A percentile compares a stretch with the other conserved stretches of the same genome.
Evolutionary conservation across 176 grass and related monocot genomes (phyloP).

Genomic region (Triticum urartu): DNA sequence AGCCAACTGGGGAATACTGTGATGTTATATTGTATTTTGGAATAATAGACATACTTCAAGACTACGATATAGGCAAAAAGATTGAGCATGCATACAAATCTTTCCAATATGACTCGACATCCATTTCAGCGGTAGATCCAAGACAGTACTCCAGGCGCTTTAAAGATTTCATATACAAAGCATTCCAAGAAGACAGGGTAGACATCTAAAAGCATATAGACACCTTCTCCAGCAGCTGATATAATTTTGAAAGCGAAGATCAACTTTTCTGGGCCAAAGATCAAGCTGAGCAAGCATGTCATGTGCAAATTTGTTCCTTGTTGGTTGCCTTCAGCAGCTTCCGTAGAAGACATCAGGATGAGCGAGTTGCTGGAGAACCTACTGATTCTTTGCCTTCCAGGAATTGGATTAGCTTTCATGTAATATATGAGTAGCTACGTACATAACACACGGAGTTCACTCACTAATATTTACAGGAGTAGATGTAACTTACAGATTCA

Average conservation of each 20-base stretch:
- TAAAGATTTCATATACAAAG: conserved; percentile 85
- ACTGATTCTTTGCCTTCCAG: conserved; percentile 6
- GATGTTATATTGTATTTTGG: conserved; percentile 82
- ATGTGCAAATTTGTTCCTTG: conserved; percentile 11
- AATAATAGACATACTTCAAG: conserved; percentile 96
- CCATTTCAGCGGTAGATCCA: conserved; percentile 89
- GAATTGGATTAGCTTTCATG: conserved; percentile 27
- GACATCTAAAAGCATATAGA: conserved; percentile 39
- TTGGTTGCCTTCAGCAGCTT: conserved; percentile 24
- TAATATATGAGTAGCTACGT: conserved; percentile 57
- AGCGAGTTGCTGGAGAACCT: conserved; percentile 8
- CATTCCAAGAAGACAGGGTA: conserved; percentile 66
- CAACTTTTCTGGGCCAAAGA: neutral
- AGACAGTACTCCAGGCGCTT: conserved; percentile 80
- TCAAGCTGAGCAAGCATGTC: conserved; percentile 24
- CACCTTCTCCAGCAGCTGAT: neutral
- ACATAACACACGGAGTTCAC: conserved; percentile 50
- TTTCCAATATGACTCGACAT: conserved; percentile 74
- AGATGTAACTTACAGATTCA: conserved; percentile 57
- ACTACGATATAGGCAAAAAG: conserved; percentile 87
- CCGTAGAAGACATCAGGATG: conserved; percentile 9
- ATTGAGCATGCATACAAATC: conserved; percentile 88
- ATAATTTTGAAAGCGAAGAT: conserved; percentile 2
- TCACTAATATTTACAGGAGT: conserved; percentile 51
- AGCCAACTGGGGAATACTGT: conserved; percentile 72